Evolutionary conservation across 1,284 basidiomycete genomes (phyloP).

Genomic region (Fomitopsis schrenkii): DNA sequence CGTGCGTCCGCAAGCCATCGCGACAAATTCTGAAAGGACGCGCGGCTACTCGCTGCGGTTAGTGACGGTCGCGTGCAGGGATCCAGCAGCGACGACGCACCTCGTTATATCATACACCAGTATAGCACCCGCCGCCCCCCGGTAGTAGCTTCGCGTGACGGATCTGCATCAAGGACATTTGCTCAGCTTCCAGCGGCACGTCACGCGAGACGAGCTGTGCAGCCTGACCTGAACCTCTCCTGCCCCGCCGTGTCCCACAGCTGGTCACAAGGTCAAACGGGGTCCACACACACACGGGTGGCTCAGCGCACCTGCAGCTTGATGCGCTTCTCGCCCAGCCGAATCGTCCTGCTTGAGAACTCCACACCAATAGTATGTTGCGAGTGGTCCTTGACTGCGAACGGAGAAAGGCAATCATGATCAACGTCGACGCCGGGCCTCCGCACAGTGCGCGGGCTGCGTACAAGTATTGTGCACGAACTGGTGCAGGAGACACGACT

Average conservation of each 20-base stretch:
- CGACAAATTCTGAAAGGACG: constrained; percentile 77
- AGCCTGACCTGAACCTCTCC: constrained; percentile 79
- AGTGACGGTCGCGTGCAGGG: constrained; percentile 1
- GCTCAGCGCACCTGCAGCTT: constrained; percentile 79
- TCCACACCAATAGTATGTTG: constrained; percentile 98
- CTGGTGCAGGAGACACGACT: constrained; percentile 94
- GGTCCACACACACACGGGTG: not conserved
- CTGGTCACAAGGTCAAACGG: constrained; percentile 34
- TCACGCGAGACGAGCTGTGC: constrained; percentile 3
- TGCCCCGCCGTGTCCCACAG: constrained; percentile 98
- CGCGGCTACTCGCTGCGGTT: constrained; percentile 46
- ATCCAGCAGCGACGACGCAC: constrained; percentile 40
- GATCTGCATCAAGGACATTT: constrained; percentile 47
- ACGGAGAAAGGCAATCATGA: constrained; percentile 1
- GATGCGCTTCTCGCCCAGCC: constrained; percentile 88
- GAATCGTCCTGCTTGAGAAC: constrained; percentile 87
- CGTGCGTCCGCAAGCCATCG: constrained; percentile 92
- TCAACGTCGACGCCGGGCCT: not conserved
- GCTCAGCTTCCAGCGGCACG: not conserved
- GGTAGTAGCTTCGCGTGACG: constrained; percentile 96
- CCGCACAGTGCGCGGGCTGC: constrained; percentile 1
- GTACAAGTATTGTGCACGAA: constrained; percentile 92
- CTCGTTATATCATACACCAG: constrained; percentile 96
- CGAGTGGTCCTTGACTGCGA: constrained; percentile 89
- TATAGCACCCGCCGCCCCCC: constrained; percentile 92